Evolutionary conservation across 257 asterid genomes (phyloP).

Genomic region (Leonotis leonurus): DNA sequence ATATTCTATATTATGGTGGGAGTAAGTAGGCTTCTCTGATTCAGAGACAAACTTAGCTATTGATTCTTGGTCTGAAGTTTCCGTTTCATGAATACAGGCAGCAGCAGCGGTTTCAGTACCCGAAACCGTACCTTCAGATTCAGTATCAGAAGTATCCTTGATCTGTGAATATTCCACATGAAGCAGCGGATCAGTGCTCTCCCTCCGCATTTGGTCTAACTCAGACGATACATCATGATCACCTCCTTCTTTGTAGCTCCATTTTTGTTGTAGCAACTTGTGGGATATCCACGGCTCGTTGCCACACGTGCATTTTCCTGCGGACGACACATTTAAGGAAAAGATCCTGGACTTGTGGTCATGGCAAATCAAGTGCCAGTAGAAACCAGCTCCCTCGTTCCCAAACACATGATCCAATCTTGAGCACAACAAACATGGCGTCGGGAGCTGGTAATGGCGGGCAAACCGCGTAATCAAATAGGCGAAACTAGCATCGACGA

Average conservation of each 20-base stretch:
- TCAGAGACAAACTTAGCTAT: slow-evolving; percentile 13
- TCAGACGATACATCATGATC: too few relatives aligned
- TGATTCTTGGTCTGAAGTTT: slow-evolving; percentile 7
- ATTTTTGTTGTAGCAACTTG: too few relatives aligned
- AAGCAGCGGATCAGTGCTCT: slow-evolving; percentile 16
- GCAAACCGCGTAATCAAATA: slow-evolving; percentile 67
- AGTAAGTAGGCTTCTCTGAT: slow-evolving; percentile 19
- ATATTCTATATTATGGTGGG: slow-evolving; percentile 18
- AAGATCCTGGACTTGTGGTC: slow-evolving; percentile 56
- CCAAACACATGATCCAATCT: slow-evolving; percentile 77
- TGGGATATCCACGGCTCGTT: too few relatives aligned
- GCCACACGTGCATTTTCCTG: slow-evolving; percentile 49
- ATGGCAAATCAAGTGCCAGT: slow-evolving; percentile 61
- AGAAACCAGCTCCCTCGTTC: slow-evolving; percentile 39
- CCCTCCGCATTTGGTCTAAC: slow-evolving; percentile 8
- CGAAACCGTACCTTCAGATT: slow-evolving; percentile 26
- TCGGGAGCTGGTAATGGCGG: slow-evolving; percentile 37
- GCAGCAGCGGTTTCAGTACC: slow-evolving; percentile 14
- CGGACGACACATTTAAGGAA: slow-evolving; percentile 28
- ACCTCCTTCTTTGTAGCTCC: too few relatives aligned
- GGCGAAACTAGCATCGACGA: slow-evolving; percentile 55
- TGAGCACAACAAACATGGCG: slow-evolving; percentile 86
- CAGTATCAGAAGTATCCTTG: slow-evolving; percentile 29
- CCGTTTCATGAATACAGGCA: slow-evolving; percentile 17
- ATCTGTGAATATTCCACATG: slow-evolving; percentile 29